These are phyloP conservation scores for Austroboletus novae-zelandiae DNA, from an alignment of 1,284 basidiomycete genomes.

Conservation along the genomic window DNA sequence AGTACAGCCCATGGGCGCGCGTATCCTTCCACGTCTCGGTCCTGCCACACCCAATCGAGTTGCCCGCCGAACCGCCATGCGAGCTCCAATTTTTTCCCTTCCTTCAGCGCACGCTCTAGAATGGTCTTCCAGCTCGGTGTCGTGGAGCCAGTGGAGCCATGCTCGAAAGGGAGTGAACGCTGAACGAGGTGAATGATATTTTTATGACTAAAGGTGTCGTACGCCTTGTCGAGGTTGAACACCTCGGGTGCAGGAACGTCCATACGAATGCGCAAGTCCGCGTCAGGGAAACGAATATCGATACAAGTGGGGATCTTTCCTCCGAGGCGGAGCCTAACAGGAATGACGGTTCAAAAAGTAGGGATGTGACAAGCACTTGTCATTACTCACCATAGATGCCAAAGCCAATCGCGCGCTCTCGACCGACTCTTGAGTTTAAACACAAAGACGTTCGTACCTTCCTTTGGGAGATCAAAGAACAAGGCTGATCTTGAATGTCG, in stretches of 20 bases:
- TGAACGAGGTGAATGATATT: constrained; percentile 62
- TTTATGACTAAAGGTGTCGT: constrained; percentile 51
- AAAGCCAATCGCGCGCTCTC: constrained; percentile 78
- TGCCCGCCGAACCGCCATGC: constrained; percentile 73
- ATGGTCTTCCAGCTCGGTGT: constrained; percentile 57
- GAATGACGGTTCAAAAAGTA: too few relatives aligned
- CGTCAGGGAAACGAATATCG: constrained; percentile 34
- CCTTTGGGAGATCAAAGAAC: constrained; percentile 46
- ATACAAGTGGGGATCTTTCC: constrained; percentile 46
- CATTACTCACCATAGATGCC: constrained; percentile 66
- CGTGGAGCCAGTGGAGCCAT: constrained; percentile 5
- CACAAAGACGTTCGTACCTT: constrained; percentile 77
- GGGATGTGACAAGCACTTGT: not conserved
- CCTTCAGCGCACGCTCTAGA: constrained; percentile 50
- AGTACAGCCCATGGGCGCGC: constrained; percentile 71
- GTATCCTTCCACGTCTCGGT: constrained; percentile 59
- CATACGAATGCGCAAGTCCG: constrained; percentile 38
- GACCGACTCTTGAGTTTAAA: constrained; percentile 74
- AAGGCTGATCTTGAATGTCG: constrained; percentile 41
- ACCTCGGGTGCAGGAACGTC: constrained; percentile 24
- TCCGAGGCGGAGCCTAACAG: constrained; percentile 58
- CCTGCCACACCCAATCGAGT: constrained; percentile 80
- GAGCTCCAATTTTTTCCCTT: constrained; percentile 65
- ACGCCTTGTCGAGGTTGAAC: constrained; percentile 30
- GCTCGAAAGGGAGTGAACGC: constrained; percentile 48